Conservation (phyloP, 495 filamentous ascomycete species). For the Usnea hakonensis region DNA sequence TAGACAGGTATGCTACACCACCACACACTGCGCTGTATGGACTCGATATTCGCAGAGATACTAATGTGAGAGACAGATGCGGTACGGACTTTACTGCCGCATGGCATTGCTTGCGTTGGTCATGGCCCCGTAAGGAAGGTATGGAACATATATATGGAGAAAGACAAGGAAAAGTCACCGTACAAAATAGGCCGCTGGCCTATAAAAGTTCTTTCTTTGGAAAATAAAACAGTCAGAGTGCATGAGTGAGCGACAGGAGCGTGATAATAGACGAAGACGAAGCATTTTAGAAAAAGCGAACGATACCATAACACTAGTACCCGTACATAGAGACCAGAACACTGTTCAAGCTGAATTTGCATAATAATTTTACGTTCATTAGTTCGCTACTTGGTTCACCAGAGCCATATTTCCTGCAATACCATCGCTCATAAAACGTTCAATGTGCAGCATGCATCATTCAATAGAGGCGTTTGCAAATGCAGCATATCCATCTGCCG, state of each 20-base stretch:
- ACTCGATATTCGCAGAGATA: not conserved
- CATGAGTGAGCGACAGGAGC: not conserved
- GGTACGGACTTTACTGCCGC: conserved; percentile 92
- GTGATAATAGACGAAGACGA: not conserved
- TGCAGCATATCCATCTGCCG: too few relatives aligned
- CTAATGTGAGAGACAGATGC: conserved; percentile 64
- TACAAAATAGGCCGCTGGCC: not conserved
- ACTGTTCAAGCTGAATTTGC: not conserved
- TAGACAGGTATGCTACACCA: conserved; percentile 71
- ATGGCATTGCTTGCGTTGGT: conserved; percentile 95
- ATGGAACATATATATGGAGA: not conserved
- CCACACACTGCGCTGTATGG: not conserved
- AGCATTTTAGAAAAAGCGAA: not conserved
- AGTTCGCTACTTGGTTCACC: too few relatives aligned
- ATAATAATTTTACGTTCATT: too few relatives aligned
- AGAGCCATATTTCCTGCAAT: too few relatives aligned
- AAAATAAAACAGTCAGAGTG: not conserved
- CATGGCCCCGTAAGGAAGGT: conserved; percentile 49
- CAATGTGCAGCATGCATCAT: not conserved
- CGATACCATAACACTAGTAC: not conserved
- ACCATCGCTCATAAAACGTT: not conserved
- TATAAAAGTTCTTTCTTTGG: not conserved
- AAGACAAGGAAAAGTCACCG: not conserved
- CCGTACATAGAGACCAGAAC: not conserved
- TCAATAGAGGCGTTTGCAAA: too few relatives aligned